Percentiles rank a stretch among this genome's conserved stretches.
These are phyloP conservation scores for Limnanthes douglasii DNA, from an alignment of 345 rosid genomes.

Conservation along the genomic window DNA sequence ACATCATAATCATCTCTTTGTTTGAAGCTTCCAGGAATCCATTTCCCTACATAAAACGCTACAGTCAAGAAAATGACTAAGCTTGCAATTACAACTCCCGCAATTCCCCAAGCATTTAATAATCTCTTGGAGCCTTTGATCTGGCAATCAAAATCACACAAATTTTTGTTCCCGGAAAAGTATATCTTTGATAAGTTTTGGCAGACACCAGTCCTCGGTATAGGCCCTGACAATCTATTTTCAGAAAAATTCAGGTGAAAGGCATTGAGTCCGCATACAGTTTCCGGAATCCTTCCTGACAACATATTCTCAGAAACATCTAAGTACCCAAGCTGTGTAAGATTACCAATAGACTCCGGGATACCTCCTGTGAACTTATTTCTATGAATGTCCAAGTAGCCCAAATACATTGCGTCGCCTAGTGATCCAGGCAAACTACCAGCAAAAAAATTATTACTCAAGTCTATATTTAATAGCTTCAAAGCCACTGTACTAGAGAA, in stretches of 20 bases:
- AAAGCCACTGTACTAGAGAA: slow-evolving; percentile 31
- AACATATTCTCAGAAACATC: slow-evolving; percentile 50
- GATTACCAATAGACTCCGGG: slow-evolving; percentile 42
- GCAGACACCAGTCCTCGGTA: slow-evolving; percentile 49
- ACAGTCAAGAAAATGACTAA: slow-evolving; percentile 16
- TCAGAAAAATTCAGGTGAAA: slow-evolving; percentile 35
- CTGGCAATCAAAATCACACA: slow-evolving; percentile 46
- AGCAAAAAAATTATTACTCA: slow-evolving; percentile 40
- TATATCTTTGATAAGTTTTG: slow-evolving; percentile 25
- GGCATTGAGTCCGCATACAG: slow-evolving; percentile 30
- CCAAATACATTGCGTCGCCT: slow-evolving; percentile 55
- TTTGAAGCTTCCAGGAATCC: slow-evolving; percentile 22
- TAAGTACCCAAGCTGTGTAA: slow-evolving; percentile 47
- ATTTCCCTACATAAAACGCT: slow-evolving; percentile 25
- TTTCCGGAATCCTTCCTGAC: slow-evolving; percentile 48
- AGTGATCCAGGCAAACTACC: slow-evolving; percentile 41
- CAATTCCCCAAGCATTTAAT: slow-evolving; percentile 35
- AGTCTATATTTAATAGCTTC: slow-evolving; percentile 54
- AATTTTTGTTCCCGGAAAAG: slow-evolving; percentile 43
- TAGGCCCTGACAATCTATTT: slow-evolving; percentile 46
- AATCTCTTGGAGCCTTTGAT: slow-evolving; percentile 10
- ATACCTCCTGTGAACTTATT: slow-evolving; percentile 47
- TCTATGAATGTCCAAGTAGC: slow-evolving; percentile 43
- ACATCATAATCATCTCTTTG: slow-evolving; percentile 23
- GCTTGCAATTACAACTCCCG: slow-evolving; percentile 29